Base-by-base conservation (phyloP, 768 basidiomycete genomes). In the Thelephora ganbajun region DNA sequence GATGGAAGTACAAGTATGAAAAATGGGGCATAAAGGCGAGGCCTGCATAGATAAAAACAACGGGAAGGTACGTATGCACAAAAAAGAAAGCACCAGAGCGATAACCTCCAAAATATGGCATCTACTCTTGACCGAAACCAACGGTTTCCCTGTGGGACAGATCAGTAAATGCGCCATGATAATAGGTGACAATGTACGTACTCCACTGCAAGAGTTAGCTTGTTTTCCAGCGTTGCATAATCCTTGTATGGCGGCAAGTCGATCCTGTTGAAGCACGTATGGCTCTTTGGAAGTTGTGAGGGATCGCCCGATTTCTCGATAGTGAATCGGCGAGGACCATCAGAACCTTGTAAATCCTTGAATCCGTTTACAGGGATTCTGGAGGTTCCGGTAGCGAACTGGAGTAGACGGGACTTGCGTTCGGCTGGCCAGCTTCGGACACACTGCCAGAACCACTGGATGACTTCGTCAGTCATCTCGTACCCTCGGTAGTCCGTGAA, bases 381-480 rank as follows among this genome's bases (percentile, higher is more conserved):
- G 11, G 90, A 93, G 11, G 93, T 97, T 18, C 93, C 93, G 18
- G 93, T 97, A 6, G 93, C 91, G 61, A 99, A 99, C 64, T 98
- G 94, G 47, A 98, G 69, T 45, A 97, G 66, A 30, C 94, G 87
- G 12, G 89, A 92, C 70, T 99, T 99, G 66, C 93, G 83, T 70
- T 99, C 96, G 0, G 94, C 82, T 11, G 96, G 94, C 96, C 96
- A 99, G 56, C 83, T 80, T 55, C 89, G 84, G 41, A 99, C 89
- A 57, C 90, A 92, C 69, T 97, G 91, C 96, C 96, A 99, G 83
- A 99, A 99, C 96, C 96, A 99, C 60, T 97, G 91, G 48, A 99
- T 93, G 43, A 93, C 88, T 59, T 94, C 90, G 60, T 94, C 91
- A 57, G 83, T 86, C 66, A 89, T 80, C 66, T 92, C 88, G 60